Conservation (phyloP, 2,329 filamentous ascomycete species). For the Colletotrichum acutatum region DNA sequence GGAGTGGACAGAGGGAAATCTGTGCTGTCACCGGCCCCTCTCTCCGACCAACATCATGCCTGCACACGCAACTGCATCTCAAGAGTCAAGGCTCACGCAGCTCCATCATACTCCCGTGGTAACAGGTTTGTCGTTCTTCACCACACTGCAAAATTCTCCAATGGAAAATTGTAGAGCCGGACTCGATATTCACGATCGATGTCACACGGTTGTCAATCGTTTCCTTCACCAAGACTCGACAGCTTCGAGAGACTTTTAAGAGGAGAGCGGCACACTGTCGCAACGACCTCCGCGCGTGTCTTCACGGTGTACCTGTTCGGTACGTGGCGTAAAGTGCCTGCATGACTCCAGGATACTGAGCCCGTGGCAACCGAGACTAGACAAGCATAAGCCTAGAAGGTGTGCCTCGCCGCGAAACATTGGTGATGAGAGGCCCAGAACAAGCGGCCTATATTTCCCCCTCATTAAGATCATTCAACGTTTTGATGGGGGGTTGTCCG, state of each 20-base stretch:
- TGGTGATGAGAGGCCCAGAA: constrained; percentile 28
- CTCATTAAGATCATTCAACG: constrained; percentile 13
- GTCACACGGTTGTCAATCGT: neutral
- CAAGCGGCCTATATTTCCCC: constrained; percentile 24
- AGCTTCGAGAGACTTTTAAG: neutral
- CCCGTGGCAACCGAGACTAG: constrained; percentile 32
- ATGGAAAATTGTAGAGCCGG: neutral
- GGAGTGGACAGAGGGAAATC: neutral
- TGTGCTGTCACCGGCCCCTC: constrained; percentile 20
- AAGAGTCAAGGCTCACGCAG: neutral
- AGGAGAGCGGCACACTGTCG: constrained; percentile 11
- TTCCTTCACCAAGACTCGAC: neutral
- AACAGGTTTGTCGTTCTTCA: neutral
- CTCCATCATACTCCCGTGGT: neutral
- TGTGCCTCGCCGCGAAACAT: constrained; percentile 31
- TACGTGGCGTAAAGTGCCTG: constrained; percentile 35
- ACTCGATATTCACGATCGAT: too few species aligned
- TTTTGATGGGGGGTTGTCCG: neutral
- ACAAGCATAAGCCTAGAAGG: constrained; percentile 29
- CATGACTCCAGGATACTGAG: constrained; percentile 31
- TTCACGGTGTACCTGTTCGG: constrained; percentile 16
- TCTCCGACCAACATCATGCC: constrained; percentile 11
- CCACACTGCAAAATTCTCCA: neutral
- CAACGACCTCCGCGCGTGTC: constrained; percentile 12
- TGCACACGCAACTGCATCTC: neutral